phyloP scores from a whole-genome alignment of 2,329 filamentous ascomycete species.

The Chaetomium olivaceum region DNA sequence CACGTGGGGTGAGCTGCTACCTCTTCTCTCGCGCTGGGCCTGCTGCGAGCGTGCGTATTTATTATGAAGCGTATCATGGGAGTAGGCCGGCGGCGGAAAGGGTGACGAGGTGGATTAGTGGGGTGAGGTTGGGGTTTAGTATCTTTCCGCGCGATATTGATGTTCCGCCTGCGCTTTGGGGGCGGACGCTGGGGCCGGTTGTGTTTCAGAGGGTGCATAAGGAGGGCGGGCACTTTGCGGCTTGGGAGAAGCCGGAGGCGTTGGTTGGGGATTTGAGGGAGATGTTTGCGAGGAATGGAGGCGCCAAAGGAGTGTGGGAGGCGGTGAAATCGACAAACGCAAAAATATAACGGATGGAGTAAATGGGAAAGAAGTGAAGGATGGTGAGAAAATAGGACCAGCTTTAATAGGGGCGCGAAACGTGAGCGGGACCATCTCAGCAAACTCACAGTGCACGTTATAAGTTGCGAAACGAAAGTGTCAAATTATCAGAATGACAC shows the following conservation, averaged over 20 bases:
- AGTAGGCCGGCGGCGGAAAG: neutral
- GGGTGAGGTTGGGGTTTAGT: neutral
- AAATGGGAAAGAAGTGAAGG: too few species aligned
- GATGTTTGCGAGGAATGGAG: neutral
- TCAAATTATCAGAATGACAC: too few species aligned
- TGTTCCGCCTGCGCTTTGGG: neutral
- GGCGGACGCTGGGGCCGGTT: constrained; percentile 5
- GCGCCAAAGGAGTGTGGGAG: neutral
- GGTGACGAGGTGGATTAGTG: neutral
- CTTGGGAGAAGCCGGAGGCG: neutral
- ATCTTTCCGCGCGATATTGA: neutral
- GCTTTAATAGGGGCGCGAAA: too few species aligned
- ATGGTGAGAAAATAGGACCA: too few species aligned
- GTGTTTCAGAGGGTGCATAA: constrained; percentile 1
- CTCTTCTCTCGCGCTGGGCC: neutral
- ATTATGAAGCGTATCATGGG: neutral
- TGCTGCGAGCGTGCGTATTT: constrained; percentile 1
- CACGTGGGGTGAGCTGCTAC: neutral
- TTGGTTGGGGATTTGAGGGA: constrained; percentile 9
- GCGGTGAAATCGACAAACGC: neutral
- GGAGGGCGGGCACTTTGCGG: constrained; percentile 5
- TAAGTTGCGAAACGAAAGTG: too few species aligned
- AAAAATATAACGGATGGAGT: neutral
- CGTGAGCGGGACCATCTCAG: too few species aligned
- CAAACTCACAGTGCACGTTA: too few species aligned